A percentile compares a stretch with the other conserved stretches of the same genome.
Conservation (phyloP, 2,329 filamentous ascomycete species). For the Ophiostoma quercus region DNA sequence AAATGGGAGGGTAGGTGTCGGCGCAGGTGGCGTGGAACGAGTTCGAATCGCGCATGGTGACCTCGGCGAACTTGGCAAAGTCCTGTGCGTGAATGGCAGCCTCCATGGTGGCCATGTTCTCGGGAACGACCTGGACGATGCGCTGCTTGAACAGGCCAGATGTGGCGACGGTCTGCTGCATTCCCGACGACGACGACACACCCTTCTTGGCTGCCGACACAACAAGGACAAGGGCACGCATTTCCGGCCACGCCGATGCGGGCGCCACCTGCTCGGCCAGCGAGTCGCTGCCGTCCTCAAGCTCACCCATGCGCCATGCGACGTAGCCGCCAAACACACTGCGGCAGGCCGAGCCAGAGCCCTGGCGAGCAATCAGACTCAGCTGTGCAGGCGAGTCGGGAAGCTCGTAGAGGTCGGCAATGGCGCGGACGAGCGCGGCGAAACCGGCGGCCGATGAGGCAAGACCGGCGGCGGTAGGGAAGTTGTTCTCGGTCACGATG, state of each 20-base stretch:
- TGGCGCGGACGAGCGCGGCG: slow-evolving; percentile 69
- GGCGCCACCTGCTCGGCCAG: slow-evolving; percentile 83
- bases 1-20: slow-evolving; percentile 95
- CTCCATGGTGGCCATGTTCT: slow-evolving; percentile 32
- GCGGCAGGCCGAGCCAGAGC: slow-evolving; percentile 89
- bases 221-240: slow-evolving; percentile 88
- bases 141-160: slow-evolving; percentile 80
- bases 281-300: slow-evolving; percentile 77
- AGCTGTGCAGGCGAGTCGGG: slow-evolving; percentile 76
- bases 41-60: slow-evolving; percentile 97
- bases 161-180: slow-evolving; percentile 94
- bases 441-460: slow-evolving; percentile 66
- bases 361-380: slow-evolving; percentile 83
- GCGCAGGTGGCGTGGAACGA: slow-evolving; percentile 92
- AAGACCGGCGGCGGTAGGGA: slow-evolving; percentile 92
- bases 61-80: slow-evolving; percentile 78
- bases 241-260: slow-evolving; percentile 87
- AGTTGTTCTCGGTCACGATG: slow-evolving; percentile 96
- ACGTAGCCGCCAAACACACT: slow-evolving; percentile 94
- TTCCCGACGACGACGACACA: slow-evolving; percentile 84
- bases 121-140: slow-evolving; percentile 62
- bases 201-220: slow-evolving; percentile 93
- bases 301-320: slow-evolving; percentile 78
- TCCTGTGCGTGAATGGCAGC: slow-evolving; percentile 48
- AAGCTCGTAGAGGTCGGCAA: slow-evolving; percentile 87